Evolutionary conservation across 73 alveolate genomes (phyloP), one percentile per base, ranked within the genome.

Genomic region (Durusdinium trenchii): DNA sequence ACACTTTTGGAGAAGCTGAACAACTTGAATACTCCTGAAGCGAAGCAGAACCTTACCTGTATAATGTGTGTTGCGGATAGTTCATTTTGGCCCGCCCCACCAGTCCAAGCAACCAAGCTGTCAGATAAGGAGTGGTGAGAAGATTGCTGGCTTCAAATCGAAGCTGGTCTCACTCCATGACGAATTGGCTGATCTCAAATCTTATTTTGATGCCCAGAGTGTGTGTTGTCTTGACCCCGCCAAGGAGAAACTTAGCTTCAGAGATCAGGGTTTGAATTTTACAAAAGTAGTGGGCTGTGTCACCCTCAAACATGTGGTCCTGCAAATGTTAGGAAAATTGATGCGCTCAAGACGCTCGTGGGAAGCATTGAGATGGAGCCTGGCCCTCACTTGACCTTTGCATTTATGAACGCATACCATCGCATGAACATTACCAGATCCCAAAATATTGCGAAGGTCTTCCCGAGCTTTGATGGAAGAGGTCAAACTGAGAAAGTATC

Each of bases 381-480:
- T 69, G 82, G n/a, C 9, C 82, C 82, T 69, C 82, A 69, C 26
- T 46, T 32, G 28, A 38, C 9, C 40, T 14, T 30, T 32, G 20
- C 18, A n/a, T n/a, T n/a, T n/a, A n/a, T n/a, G n/a, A n/a, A n/a
- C n/a, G n/a, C n/a, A n/a, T n/a, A n/a, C n/a, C n/a, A 32, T 14
- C 50, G 40, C 30, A 35, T 38, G 52, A 7, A 32, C 85, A n/a
- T n/a, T n/a, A n/a, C 51, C 10, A 10, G 85, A 30, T 10, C 40
- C 35, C 14, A 42, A 6, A n/a, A 20, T 38, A 4, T 73, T 32
- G 85, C 6, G n/a, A 51, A 84, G 94, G 94, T 51, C 76, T 35
- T 47, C 76, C 73, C 78, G 94, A 32, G 94, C 94, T 6, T 48
- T 50, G 76, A 84, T 84, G 94, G 94, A 84, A 84, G 94, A 84